Percentiles rank a stretch among this genome's conserved stretches.
These are phyloP conservation scores for Saccharomycopsis microspora DNA, from an alignment of 805 yeast species.

Conservation along the genomic window DNA sequence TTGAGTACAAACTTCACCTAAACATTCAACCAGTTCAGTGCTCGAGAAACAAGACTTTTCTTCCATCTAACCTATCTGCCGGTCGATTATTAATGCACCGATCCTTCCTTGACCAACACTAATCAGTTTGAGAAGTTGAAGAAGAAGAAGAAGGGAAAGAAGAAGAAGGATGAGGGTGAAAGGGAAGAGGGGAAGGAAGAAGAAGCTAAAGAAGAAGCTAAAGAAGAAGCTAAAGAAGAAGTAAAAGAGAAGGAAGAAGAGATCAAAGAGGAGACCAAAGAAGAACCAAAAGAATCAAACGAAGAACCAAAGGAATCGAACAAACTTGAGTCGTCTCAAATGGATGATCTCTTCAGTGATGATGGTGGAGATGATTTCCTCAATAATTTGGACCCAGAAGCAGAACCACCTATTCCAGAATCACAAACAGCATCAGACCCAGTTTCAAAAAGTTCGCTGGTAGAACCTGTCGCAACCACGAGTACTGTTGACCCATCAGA, in stretches of 20 bases:
- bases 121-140: constrained; percentile 51
- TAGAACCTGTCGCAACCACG: constrained; percentile 25
- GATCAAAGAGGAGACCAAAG: constrained; percentile 11
- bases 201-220: constrained; percentile 11
- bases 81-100: not conserved
- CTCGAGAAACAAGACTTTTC: not conserved
- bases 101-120: not conserved
- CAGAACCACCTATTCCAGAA: not conserved
- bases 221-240: constrained; percentile 7
- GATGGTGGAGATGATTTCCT: constrained; percentile 9
- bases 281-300: constrained; percentile 12
- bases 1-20: not conserved
- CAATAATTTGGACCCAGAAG: constrained; percentile 1
- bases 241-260: constrained; percentile 17
- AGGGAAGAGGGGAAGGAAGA: constrained; percentile 16
- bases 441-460: not conserved
- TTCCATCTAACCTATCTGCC: too few species aligned
- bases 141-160: constrained; percentile 41
- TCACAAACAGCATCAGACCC: not conserved
- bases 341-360: constrained; percentile 6
- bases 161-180: constrained; percentile 27
- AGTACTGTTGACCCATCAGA: constrained; percentile 29
- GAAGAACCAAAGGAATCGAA: constrained; percentile 2
- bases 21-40: not conserved
- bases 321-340: not conserved